Evolutionary conservation across 495 filamentous ascomycete species (phyloP), one percentile per base, ranked within the genome.

Genomic region (Entonaema liquescens): DNA sequence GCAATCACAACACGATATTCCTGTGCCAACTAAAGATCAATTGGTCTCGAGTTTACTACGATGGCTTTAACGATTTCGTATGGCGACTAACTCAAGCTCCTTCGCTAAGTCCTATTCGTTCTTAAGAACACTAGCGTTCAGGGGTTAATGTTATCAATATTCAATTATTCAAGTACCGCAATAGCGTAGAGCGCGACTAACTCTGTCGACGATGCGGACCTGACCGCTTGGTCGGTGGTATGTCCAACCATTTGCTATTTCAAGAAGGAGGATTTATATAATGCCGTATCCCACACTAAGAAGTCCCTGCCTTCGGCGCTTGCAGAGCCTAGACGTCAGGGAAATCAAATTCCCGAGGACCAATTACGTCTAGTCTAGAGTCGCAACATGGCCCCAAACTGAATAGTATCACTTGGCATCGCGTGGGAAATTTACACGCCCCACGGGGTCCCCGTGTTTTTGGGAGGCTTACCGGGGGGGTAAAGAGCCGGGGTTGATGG

Each of bases 371-470:
- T 25, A 4, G n/a, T 56, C 40, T 19, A 1, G 17, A 59, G 54
- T 58, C 63, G 52, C 54, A 63, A 47, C 59, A 67, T 63, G 15
- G 55, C 63, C 63, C 63, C 63, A 58, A 53, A 63, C 59, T 17
- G 42, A 47, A 47, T 47, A 11, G 42, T 62, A 19, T 29, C 42
- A 15, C 42, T 54, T 47, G 13, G 36, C 57, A 62, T 62, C 58
- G 35, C 53, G 36, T 40, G 50, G 57, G 49, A 26, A 59, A 38
- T 26, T 40, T 40, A 40, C 38, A 49, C 21, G 35, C 68, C 63
- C 63, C 68, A 67, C 13, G 62, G 70, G 70, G 64, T 44, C 59
- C 64, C 59, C 55, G 59, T 55, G 25, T 60, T 44, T 38, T 54
- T 38, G 70, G 49, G 40, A 6, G 21, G 21, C 47, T 63, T 59